These are phyloP conservation scores for Pisolithus sp. DNA, from an alignment of 768 basidiomycete species.

Conservation along the genomic window DNA sequence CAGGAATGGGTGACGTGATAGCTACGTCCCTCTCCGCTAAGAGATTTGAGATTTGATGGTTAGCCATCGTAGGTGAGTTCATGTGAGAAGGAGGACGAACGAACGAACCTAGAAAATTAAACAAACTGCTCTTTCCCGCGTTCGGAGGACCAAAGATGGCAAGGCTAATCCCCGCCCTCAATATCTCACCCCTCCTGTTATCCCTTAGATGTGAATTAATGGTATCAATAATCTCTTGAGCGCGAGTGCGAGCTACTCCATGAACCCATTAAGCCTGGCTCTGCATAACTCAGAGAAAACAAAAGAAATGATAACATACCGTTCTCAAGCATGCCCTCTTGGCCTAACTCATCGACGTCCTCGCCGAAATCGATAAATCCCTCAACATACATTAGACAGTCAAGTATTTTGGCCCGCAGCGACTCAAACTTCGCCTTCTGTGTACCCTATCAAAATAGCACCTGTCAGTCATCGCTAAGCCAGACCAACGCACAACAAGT, in stretches of 20 bases:
- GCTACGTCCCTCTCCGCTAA: conserved; percentile 82
- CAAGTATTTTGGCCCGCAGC: conserved; percentile 59
- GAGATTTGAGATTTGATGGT: neutral
- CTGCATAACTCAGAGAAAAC: no score
- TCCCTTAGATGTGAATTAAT: conserved; percentile 61
- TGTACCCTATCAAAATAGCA: conserved; percentile 47
- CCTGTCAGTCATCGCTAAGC: neutral
- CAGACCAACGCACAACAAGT: neutral
- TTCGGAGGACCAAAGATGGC: conserved; percentile 93
- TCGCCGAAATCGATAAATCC: conserved; percentile 93
- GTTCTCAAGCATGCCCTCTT: conserved; percentile 70
- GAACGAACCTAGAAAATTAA: conserved; percentile 71
- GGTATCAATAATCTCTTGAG: conserved; percentile 38
- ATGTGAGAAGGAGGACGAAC: neutral
- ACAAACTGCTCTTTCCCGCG: conserved; percentile 85
- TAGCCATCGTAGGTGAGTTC: neutral
- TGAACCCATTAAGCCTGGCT: neutral
- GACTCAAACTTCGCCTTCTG: conserved; percentile 54
- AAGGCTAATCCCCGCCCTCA: conserved; percentile 74
- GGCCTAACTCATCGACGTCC: conserved; percentile 68
- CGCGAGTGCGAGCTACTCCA: conserved; percentile 48
- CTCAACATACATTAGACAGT: conserved; percentile 73
- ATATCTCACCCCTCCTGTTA: conserved; percentile 72
- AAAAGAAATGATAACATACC: conserved; percentile 35
- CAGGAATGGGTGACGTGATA: conserved; percentile 82